A percentile compares a stretch with the other conserved stretches of the same genome.
Conservation (phyloP, 2,329 filamentous ascomycete species). For the Scedosporium dehoogii region DNA sequence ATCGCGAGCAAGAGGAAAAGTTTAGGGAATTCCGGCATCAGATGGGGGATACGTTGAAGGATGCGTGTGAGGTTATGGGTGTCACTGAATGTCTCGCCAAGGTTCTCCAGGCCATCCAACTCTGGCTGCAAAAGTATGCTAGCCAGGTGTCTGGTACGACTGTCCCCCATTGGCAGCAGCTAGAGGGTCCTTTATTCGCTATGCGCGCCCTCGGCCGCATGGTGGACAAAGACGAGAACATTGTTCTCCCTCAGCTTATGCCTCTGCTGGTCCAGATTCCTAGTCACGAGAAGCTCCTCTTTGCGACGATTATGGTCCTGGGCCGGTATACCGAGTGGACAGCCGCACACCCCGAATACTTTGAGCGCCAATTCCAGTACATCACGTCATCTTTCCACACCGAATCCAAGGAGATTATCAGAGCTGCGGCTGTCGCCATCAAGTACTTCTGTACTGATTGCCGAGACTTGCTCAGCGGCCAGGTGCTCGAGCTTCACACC, state of each 20-base stretch:
- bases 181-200: slow-evolving; percentile 90
- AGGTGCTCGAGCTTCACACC: slow-evolving; percentile 75
- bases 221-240: slow-evolving; percentile 80
- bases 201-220: slow-evolving; percentile 94
- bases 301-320: slow-evolving; percentile 95
- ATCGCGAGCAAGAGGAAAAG: slow-evolving; percentile 91
- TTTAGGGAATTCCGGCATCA: slow-evolving; percentile 94
- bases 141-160: slow-evolving; percentile 60
- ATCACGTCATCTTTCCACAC: slow-evolving; percentile 90
- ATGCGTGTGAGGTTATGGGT: slow-evolving; percentile 92
- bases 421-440: slow-evolving; percentile 86
- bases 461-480: slow-evolving; percentile 71
- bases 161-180: slow-evolving; percentile 91
- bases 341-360: slow-evolving; percentile 79
- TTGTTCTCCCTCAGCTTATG: slow-evolving; percentile 84
- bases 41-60: slow-evolving; percentile 97
- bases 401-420: slow-evolving; percentile 78
- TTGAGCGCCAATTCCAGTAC: slow-evolving; percentile 89
- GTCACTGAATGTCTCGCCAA: slow-evolving; percentile 86
- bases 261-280: slow-evolving; percentile 90
- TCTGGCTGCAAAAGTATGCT: slow-evolving; percentile 79
- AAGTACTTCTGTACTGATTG: slow-evolving; percentile 97
- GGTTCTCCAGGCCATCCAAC: slow-evolving; percentile 73
- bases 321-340: slow-evolving; percentile 98
- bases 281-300: slow-evolving; percentile 93